Percentiles rank a stretch among this genome's conserved stretches.
Evolutionary conservation across 2,329 filamentous ascomycete species (phyloP).

Genomic region (Chrysoporthe deuterocubensis): DNA sequence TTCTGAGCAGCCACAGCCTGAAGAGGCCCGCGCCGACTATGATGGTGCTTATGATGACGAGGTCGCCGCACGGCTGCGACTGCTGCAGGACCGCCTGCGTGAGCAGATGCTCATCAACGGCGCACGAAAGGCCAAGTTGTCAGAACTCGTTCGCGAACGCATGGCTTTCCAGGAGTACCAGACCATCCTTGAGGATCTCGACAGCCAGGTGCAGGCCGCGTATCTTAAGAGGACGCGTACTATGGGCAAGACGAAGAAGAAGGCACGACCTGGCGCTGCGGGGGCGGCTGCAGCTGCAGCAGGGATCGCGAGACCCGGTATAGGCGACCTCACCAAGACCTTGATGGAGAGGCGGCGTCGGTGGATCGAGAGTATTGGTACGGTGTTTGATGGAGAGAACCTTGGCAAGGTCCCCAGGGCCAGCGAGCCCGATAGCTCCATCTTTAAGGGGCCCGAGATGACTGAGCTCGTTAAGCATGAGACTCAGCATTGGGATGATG

Average conservation of each 20-base stretch:
- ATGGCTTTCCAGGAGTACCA: slow-evolving; percentile 97
- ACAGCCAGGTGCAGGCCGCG: slow-evolving; percentile 90
- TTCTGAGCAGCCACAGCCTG: slow-evolving; percentile 26
- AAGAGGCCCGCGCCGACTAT: slow-evolving; percentile 65
- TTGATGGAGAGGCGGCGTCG: slow-evolving; percentile 89
- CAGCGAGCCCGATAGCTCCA: slow-evolving; percentile 65
- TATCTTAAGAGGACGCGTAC: slow-evolving; percentile 96
- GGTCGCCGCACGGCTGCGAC: slow-evolving; percentile 84
- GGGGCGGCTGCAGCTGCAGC: slow-evolving; percentile 61
- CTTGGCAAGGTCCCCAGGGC: slow-evolving; percentile 71
- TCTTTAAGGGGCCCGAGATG: slow-evolving; percentile 79
- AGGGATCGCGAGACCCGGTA: slow-evolving; percentile 73
- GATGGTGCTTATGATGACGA: slow-evolving; percentile 93
- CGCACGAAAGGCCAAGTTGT: slow-evolving; percentile 82
- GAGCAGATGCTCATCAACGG: slow-evolving; percentile 87
- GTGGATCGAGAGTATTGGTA: slow-evolving; percentile 90
- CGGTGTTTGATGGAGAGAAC: slow-evolving; percentile 85
- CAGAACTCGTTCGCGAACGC: slow-evolving; percentile 85
- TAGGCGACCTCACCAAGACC: slow-evolving; percentile 88
- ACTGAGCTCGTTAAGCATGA: slow-evolving; percentile 73
- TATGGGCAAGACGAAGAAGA: slow-evolving; percentile 92
- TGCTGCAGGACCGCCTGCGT: slow-evolving; percentile 80
- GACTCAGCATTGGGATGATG: slow-evolving; percentile 80
- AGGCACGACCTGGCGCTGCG: slow-evolving; percentile 75
- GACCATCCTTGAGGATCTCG: slow-evolving; percentile 95